A percentile compares a stretch with the other conserved stretches of the same genome.
Conservation (phyloP, 1,284 basidiomycete genomes). For the Sanghuangporus sanghuang region DNA sequence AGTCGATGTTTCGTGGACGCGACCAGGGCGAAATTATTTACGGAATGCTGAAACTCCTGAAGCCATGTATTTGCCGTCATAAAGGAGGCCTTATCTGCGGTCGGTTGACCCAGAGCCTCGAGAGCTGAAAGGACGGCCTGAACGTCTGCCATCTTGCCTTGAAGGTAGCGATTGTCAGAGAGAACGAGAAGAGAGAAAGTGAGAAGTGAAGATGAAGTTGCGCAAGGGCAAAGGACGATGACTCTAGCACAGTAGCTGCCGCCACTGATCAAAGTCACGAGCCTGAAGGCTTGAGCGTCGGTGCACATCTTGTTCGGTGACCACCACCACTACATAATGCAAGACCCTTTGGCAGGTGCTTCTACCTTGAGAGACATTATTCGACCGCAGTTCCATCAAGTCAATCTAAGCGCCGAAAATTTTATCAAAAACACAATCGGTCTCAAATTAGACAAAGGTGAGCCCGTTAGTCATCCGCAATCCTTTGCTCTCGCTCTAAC, state of each 20-base stretch:
- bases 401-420: constrained; percentile 80
- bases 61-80: constrained; percentile 88
- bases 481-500: constrained; percentile 8
- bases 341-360: constrained; percentile 57
- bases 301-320: neutral
- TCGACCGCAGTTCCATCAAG: constrained; percentile 89
- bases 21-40: constrained; percentile 72
- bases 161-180: neutral
- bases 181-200: neutral
- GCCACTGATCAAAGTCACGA: neutral
- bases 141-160: constrained; percentile 51
- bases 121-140: constrained; percentile 69
- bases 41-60: constrained; percentile 95
- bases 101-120: constrained; percentile 64
- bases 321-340: constrained; percentile 24
- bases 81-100: constrained; percentile 77
- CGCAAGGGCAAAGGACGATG: neutral
- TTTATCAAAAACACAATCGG: constrained; percentile 83
- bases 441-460: constrained; percentile 91
- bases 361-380: constrained; percentile 72
- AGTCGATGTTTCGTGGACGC: constrained; percentile 14
- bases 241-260: neutral
- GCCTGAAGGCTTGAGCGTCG: neutral
- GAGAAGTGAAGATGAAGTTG: neutral
- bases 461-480: constrained; percentile 21